phyloP scores from a whole-genome alignment of 257 asterid species.

The Cynanchum wilfordii region DNA sequence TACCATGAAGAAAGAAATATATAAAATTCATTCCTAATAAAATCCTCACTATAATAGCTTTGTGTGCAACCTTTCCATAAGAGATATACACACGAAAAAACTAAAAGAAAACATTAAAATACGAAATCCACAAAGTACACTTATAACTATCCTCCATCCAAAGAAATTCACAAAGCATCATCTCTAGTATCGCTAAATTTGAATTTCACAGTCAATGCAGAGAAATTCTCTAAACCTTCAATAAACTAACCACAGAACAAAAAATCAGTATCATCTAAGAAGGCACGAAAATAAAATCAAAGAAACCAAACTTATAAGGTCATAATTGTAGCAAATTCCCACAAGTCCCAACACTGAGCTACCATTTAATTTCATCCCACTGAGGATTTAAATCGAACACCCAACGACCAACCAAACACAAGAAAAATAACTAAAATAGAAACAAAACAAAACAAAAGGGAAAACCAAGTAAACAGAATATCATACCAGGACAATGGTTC shows the following conservation, averaged over 20 bases:
- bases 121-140: not conserved
- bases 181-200: not conserved
- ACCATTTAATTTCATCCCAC: slow-evolving; percentile 2
- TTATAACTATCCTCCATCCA: not conserved
- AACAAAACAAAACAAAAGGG: not conserved
- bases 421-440: too few species aligned
- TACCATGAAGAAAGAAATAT: not conserved
- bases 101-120: not conserved
- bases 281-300: not conserved
- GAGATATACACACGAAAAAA: not conserved
- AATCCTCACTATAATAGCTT: not conserved
- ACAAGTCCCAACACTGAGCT: not conserved
- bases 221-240: not conserved
- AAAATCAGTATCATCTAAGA: not conserved
- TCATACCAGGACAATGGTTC: slow-evolving; percentile 65
- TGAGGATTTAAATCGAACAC: slow-evolving; percentile 35
- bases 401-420: not conserved
- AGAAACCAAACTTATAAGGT: not conserved
- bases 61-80: not conserved
- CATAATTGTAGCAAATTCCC: not conserved
- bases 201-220: not conserved
- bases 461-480: not conserved
- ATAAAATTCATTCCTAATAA: not conserved
- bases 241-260: not conserved
- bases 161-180: not conserved